A percentile compares a stretch with the other conserved stretches of the same genome.
Conservation (phyloP, 1,139 yeast species). For the Lodderomyces beijingensis region DNA sequence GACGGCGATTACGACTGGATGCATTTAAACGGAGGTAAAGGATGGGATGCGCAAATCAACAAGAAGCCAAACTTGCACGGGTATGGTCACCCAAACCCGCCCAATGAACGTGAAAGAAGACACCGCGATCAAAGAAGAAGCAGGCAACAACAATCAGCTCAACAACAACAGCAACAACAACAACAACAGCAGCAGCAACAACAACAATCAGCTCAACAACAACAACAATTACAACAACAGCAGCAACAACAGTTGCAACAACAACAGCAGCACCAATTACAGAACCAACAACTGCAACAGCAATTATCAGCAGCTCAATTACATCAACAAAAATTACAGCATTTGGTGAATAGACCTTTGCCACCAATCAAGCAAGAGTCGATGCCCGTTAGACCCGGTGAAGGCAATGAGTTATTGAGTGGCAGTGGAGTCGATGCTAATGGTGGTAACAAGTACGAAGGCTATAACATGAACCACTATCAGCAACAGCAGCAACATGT, state of each 20-base stretch:
- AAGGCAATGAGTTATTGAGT: slow-evolving; percentile 11
- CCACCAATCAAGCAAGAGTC: slow-evolving; percentile 48
- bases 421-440: slow-evolving; percentile 4
- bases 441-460: slow-evolving; percentile 12
- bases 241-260: slow-evolving; percentile 15
- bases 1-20: slow-evolving; percentile 83
- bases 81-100: slow-evolving; percentile 70
- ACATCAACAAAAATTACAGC: slow-evolving; percentile 49
- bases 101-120: slow-evolving; percentile 53
- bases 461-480: slow-evolving; percentile 8
- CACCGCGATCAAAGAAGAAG: slow-evolving; percentile 43
- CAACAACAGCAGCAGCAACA: slow-evolving; percentile 9
- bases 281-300: slow-evolving; percentile 32
- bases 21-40: slow-evolving; percentile 75
- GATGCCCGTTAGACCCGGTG: slow-evolving; percentile 9
- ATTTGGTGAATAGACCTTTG: slow-evolving; percentile 47
- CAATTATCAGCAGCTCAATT: slow-evolving; percentile 38
- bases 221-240: slow-evolving; percentile 12
- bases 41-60: slow-evolving; percentile 77
- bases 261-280: slow-evolving; percentile 25
- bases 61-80: slow-evolving; percentile 81
- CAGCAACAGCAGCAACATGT: slow-evolving; percentile 36
- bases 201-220: slow-evolving; percentile 20
- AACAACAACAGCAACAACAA: slow-evolving; percentile 21
- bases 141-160: slow-evolving; percentile 8